Base-by-base conservation (phyloP, 192 early-diverging fungal genomes). In the Spinellus fusiger region DNA sequence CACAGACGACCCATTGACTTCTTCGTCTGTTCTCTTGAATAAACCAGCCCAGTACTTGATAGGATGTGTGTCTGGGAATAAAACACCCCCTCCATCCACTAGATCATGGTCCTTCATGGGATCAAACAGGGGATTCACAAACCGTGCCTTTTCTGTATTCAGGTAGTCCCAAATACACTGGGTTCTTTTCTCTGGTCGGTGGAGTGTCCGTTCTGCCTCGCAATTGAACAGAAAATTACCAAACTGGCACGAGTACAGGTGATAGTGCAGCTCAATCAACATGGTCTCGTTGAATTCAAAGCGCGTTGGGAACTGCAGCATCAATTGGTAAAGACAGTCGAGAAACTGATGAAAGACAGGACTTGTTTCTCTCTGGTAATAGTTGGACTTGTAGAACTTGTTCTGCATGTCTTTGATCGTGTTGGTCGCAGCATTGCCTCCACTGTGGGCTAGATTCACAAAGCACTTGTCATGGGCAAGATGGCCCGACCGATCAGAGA, bases 291-390 rank as follows among this genome's bases (percentile, higher is more conserved):
- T 89, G 60, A 93, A 99, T 79, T 95, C 94, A 73, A 99, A 99
- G 55, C 89, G 83, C 2, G 86, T 86, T 12, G 96, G 94, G 56
- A 84, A 85, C 73, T 94, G 90, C 22, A 75, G 78, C 78, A 89
- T 89, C 13, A 95, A 73, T 74, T 99, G 96, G 74, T 90, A 99
- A 28, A 94, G 81, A 74, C 93, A 95, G 72, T 99, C 96, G 13
- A 99, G 77, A 62, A 97, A 99, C 76, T 99, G 96, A 38, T 94
- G 88, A 70, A 99, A 99, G 10, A 99, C 86, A 12, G 96, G 96
- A 26, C 89, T 90, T 0, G 92, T 89, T 66, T 99, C 96, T 15
- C 81, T 72, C 56, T 84, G 80, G 52, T 86, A 86, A 37, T 76
- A 79, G 50, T 80, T 77, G 25, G 75, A 74, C 25, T 75, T 74